Conservation (phyloP, 2,329 filamentous ascomycete species). For the Alternaria ethzedia region DNA sequence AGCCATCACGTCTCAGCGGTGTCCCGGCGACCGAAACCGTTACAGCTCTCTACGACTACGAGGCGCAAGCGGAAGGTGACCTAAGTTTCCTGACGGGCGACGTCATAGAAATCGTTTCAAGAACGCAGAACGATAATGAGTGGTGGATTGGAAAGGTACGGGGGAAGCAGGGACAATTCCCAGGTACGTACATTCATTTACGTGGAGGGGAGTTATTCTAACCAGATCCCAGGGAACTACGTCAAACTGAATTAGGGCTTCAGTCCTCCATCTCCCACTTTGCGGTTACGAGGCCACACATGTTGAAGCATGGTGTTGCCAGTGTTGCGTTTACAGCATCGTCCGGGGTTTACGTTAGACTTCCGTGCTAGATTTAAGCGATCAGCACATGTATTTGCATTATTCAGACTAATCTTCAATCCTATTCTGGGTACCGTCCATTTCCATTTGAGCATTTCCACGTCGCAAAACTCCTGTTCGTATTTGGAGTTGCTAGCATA, state of each 20-base stretch:
- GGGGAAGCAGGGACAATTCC: conserved; percentile 88
- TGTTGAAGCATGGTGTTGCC: conserved; percentile 8
- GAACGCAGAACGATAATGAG: conserved; percentile 91
- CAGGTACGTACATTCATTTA: conserved; percentile 67
- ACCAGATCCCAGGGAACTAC: conserved; percentile 49
- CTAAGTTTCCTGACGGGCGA: conserved; percentile 89
- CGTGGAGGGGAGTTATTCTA: conserved; percentile 14
- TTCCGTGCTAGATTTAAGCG: neutral
- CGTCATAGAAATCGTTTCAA: conserved; percentile 82
- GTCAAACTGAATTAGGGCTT: conserved; percentile 47
- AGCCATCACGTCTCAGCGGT: conserved; percentile 75
- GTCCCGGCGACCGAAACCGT: conserved; percentile 74
- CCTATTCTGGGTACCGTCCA: neutral
- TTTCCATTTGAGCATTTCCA: neutral
- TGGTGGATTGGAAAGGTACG: conserved; percentile 91
- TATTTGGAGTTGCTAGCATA: neutral
- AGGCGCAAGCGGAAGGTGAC: conserved; percentile 93
- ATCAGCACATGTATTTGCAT: conserved; percentile 2
- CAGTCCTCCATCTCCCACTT: neutral
- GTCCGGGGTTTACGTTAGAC: conserved; percentile 6
- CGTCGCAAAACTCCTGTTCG: neutral
- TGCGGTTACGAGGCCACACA: conserved; percentile 17
- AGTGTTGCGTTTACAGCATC: neutral
- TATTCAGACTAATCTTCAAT: neutral
- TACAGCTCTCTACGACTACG: conserved; percentile 94